These are phyloP conservation scores for Solanum neorickii DNA, from an alignment of 257 asterid species.

Conservation along the genomic window DNA sequence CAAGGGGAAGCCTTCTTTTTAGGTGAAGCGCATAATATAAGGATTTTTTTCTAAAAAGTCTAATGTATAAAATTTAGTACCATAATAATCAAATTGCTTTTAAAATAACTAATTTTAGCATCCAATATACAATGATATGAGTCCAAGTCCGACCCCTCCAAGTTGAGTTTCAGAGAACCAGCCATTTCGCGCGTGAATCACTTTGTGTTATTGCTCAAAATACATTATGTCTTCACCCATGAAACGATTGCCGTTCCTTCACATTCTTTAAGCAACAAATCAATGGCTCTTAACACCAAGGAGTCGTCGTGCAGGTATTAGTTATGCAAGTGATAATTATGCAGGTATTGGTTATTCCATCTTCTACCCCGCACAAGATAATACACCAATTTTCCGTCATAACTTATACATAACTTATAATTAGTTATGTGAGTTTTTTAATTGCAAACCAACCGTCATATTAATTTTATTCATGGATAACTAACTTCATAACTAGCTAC, in stretches of 20 bases:
- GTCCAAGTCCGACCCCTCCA: background rate
- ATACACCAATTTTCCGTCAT: background rate
- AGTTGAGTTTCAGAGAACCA: background rate
- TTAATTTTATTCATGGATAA: background rate
- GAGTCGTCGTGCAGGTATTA: background rate
- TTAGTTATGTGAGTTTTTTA: background rate
- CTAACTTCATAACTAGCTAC: background rate
- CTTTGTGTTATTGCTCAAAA: background rate
- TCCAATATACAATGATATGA: background rate
- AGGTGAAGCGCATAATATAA: background rate
- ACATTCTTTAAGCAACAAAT: background rate
- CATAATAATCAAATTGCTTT: background rate
- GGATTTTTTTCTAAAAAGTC: background rate
- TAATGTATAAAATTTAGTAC: background rate
- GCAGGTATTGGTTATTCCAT: background rate
- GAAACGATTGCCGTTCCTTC: background rate
- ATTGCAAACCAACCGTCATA: background rate
- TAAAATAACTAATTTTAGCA: background rate
- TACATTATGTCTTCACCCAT: background rate
- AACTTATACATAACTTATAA: background rate
- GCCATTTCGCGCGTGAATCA: background rate
- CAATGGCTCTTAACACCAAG: background rate
- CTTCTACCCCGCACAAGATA: background rate
- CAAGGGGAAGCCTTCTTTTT: background rate
- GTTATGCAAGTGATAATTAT: background rate